A percentile compares a stretch with the other conserved stretches of the same genome.
Conservation (phyloP, 1,284 basidiomycete genomes). For the Sanghuangporus sanghuang region DNA sequence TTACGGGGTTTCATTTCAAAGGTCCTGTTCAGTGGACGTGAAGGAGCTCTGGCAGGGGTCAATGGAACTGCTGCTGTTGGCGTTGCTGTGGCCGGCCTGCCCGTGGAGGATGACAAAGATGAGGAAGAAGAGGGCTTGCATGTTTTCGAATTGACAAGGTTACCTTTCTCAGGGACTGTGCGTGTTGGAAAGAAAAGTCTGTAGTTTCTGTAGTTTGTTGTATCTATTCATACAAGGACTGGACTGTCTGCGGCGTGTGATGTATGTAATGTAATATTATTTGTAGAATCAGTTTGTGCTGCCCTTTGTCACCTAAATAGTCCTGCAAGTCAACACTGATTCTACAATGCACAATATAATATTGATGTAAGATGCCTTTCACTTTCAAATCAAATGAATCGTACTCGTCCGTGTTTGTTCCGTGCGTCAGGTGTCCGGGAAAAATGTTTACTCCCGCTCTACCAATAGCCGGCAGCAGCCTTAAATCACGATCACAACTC, state of each 20-base stretch:
- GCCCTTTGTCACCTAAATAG: no score
- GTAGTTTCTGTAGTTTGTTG: neutral
- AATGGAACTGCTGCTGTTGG: slow-evolving; percentile 58
- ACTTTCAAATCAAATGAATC: no score
- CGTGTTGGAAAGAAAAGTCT: slow-evolving; percentile 51
- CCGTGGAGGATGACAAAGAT: slow-evolving; percentile 34
- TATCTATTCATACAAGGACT: neutral
- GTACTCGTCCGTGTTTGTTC: no score
- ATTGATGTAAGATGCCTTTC: no score
- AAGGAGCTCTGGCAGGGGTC: slow-evolving; percentile 66
- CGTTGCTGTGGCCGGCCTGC: slow-evolving; percentile 55
- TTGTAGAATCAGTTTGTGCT: neutral
- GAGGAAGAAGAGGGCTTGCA: slow-evolving; percentile 19
- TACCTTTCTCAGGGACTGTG: slow-evolving; percentile 66
- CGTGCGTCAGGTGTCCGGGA: neutral
- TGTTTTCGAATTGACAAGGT: slow-evolving; percentile 52
- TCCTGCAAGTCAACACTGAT: no score
- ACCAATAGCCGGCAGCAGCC: neutral
- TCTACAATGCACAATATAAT: no score
- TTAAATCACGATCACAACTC: neutral
- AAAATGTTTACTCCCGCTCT: neutral
- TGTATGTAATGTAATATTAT: neutral
- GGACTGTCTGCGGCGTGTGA: neutral
- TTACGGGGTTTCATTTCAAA: slow-evolving; percentile 71
- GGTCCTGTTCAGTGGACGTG: slow-evolving; percentile 42